Percentiles rank a stretch among this genome's conserved stretches.
Evolutionary conservation across 441 rosid species (phyloP).

Genomic region (Adansonia grandidieri): DNA sequence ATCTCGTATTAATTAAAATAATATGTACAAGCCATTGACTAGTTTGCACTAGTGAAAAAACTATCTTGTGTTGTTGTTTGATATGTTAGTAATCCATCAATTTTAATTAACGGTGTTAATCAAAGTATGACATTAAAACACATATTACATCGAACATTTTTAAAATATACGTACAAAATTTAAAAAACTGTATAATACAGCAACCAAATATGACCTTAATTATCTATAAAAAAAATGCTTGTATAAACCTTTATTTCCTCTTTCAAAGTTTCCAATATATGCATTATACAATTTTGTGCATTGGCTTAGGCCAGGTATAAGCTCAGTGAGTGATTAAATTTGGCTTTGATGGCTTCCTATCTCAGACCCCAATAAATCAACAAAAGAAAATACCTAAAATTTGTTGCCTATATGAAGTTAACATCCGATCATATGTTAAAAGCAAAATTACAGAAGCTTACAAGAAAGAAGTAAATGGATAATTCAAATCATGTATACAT

Average conservation of each 20-base stretch:
- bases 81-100: no score
- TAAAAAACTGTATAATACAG: neutral
- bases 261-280: neutral
- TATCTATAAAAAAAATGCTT: neutral
- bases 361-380: neutral
- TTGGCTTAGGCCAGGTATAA: neutral
- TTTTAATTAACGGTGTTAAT: no score
- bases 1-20: no score
- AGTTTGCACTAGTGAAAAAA: no score
- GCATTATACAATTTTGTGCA: constrained; percentile 3
- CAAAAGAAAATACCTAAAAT: neutral
- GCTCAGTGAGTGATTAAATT: neutral
- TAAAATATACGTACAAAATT: no score
- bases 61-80: no score
- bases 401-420: neutral
- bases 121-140: no score
- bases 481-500: neutral
- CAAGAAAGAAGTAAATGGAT: neutral
- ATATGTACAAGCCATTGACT: no score
- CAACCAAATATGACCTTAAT: neutral
- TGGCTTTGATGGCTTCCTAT: neutral
- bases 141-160: no score
- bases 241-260: neutral
- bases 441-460: constrained; percentile 4
- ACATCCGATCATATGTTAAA: no score